Percentiles rank a stretch among this genome's conserved stretches.
Evolutionary conservation across 345 rosid species (phyloP).

Genomic region (Excoecaria agallocha): DNA sequence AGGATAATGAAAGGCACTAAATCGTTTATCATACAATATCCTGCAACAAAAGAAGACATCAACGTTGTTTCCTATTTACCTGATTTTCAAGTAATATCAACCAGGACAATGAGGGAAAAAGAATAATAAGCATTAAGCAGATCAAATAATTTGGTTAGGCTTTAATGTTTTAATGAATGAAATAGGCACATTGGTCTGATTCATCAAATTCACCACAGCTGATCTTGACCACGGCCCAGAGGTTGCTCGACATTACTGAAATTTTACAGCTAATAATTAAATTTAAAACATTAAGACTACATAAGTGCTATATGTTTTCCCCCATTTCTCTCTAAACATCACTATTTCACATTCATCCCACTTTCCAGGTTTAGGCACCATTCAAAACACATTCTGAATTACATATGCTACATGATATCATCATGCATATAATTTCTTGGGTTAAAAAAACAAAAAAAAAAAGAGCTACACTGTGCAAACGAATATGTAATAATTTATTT

Average conservation of each 20-base stretch:
- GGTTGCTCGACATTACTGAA: no score
- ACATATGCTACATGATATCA: background rate
- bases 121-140: background rate
- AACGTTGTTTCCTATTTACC: background rate
- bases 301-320: background rate
- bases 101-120: background rate
- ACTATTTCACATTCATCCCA: background rate
- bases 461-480: background rate
- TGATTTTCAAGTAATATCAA: background rate
- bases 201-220: background rate
- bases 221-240: background rate
- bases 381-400: background rate
- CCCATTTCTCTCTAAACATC: background rate
- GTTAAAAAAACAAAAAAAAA: background rate
- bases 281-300: background rate
- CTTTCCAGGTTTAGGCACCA: background rate
- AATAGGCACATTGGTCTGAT: background rate
- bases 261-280: background rate
- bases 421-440: background rate
- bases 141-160: background rate
- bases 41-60: conserved; percentile 37
- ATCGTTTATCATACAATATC: conserved; percentile 82
- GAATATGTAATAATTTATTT: background rate
- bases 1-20: conserved; percentile 88
- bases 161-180: no score